Conservation (phyloP, 306 rosid species). For the Parietaria judaica region DNA sequence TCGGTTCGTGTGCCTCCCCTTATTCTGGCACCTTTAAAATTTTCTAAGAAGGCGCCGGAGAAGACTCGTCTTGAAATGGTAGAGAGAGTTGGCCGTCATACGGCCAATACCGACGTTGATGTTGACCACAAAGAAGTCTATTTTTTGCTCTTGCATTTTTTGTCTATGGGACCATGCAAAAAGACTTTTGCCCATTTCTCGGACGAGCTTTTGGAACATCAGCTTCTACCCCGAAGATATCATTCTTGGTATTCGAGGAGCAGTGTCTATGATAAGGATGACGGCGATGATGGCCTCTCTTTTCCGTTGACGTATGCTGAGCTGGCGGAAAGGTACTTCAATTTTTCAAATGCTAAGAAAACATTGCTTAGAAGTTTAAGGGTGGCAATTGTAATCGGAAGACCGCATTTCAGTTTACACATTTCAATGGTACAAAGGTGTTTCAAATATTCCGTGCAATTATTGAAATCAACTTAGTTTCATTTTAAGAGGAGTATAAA, state of each 20-base stretch:
- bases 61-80: slow-evolving; percentile 32
- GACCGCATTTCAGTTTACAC: background rate
- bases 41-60: slow-evolving; percentile 44
- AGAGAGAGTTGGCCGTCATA: slow-evolving; percentile 17
- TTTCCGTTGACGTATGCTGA: slow-evolving; percentile 56
- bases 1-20: slow-evolving; percentile 35
- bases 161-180: slow-evolving; percentile 74
- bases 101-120: slow-evolving; percentile 43
- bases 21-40: slow-evolving; percentile 34
- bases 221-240: slow-evolving; percentile 84
- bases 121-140: slow-evolving; percentile 66
- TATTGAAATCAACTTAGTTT: background rate
- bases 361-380: background rate
- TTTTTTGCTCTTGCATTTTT: slow-evolving; percentile 71
- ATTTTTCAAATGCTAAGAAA: background rate
- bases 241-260: slow-evolving; percentile 84
- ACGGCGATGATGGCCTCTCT: slow-evolving; percentile 48
- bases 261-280: slow-evolving; percentile 30
- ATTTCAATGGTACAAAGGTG: background rate
- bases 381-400: too few species aligned
- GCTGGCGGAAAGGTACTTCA: slow-evolving; percentile 56
- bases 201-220: slow-evolving; percentile 69
- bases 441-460: background rate
- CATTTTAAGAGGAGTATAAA: background rate
- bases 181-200: slow-evolving; percentile 49